Evolutionary conservation across 1,284 basidiomycete species (phyloP).

Genomic region (Puccinia coronata): DNA sequence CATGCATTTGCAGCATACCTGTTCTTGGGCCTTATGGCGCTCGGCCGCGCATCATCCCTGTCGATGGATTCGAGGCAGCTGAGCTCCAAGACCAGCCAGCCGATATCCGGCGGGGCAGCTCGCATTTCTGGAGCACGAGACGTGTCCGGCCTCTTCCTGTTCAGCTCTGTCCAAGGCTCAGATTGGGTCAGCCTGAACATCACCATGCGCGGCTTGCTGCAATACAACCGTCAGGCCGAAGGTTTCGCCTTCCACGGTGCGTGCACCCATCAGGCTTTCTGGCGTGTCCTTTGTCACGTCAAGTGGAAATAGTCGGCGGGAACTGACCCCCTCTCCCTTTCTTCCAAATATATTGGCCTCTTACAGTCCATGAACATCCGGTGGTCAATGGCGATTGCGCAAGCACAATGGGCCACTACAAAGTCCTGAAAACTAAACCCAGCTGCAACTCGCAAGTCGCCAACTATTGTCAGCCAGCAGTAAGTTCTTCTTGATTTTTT

Average conservation of each 20-base stretch:
- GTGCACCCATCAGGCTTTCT: not conserved
- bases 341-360: not conserved
- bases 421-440: constrained; percentile 52
- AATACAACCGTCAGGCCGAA: constrained; percentile 5
- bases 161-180: constrained; percentile 1
- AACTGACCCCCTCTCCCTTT: not conserved
- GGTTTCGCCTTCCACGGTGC: constrained; percentile 18
- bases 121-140: not conserved
- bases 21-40: not conserved
- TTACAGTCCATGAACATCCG: constrained; percentile 53
- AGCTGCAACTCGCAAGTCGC: constrained; percentile 53
- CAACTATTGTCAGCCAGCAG: constrained; percentile 54
- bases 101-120: not conserved
- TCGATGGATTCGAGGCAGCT: not conserved
- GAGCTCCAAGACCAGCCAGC: not conserved
- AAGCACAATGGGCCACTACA: constrained; percentile 53
- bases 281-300: not conserved
- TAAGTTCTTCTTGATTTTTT: not conserved
- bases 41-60: not conserved
- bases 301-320: not conserved
- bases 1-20: not conserved
- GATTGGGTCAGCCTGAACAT: constrained; percentile 10
- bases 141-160: constrained; percentile 8
- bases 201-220: constrained; percentile 4
- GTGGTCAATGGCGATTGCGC: constrained; percentile 53